These are phyloP conservation scores for Cairneyella variabilis DNA, from an alignment of 495 filamentous ascomycete genomes.

Conservation along the genomic window DNA sequence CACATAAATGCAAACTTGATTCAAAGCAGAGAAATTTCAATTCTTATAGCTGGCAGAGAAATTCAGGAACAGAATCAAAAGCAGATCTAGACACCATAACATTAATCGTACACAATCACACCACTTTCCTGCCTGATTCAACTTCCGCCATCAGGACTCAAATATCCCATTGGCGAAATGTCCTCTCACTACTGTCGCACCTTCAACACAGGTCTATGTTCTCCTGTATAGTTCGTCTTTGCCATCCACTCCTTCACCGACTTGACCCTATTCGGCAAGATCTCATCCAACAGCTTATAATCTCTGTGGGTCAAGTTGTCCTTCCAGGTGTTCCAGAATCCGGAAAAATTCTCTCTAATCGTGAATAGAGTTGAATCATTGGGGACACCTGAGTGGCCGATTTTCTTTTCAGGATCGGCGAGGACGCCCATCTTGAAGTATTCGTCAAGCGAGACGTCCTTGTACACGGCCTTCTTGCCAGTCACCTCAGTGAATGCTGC, in stretches of 20 bases:
- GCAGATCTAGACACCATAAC: too few species aligned
- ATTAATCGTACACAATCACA: too few species aligned
- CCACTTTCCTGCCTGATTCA: too few species aligned
- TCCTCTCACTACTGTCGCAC: too few species aligned
- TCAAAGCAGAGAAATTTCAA: too few species aligned
- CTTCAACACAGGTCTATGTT: constrained; percentile 6
- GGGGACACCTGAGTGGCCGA: constrained; percentile 25
- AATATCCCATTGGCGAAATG: too few species aligned
- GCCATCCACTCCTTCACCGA: constrained; percentile 31
- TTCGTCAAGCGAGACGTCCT: constrained; percentile 29
- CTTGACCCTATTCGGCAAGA: constrained; percentile 33
- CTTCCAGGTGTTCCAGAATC: constrained; percentile 40
- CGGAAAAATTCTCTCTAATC: constrained; percentile 35
- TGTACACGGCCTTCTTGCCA: constrained; percentile 32
- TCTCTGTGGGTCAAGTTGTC: constrained; percentile 29
- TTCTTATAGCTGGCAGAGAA: too few species aligned
- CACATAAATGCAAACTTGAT: too few species aligned
- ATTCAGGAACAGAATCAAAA: too few species aligned
- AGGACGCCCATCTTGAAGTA: constrained; percentile 24
- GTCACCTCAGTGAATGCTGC: constrained; percentile 36
- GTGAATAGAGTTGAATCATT: constrained; percentile 34
- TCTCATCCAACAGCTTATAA: constrained; percentile 35
- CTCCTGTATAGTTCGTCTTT: constrained; percentile 20
- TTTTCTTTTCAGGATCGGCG: constrained; percentile 23
- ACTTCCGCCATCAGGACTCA: too few species aligned